Conservation (phyloP, 176 grass and related monocot genomes). For the Oryza longistaminata region DNA sequence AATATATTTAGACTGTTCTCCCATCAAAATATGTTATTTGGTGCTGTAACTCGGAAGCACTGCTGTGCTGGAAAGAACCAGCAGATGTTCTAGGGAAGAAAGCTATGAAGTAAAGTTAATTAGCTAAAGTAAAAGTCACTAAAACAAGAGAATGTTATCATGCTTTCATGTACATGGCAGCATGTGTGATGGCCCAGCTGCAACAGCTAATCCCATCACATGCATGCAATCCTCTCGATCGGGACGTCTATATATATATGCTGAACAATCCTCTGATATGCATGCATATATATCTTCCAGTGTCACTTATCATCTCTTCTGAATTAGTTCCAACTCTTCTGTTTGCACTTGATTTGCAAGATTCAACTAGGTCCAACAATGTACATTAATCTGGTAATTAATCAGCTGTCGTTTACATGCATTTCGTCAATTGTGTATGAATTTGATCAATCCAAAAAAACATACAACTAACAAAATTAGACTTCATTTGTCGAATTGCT, state of each 20-base stretch:
- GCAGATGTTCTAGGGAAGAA: background rate
- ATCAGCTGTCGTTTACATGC: background rate
- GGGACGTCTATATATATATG: background rate
- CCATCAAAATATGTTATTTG: too few relatives aligned
- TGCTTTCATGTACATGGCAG: background rate
- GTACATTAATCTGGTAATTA: background rate
- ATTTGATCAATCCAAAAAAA: background rate
- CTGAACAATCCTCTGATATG: background rate
- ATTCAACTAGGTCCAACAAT: background rate
- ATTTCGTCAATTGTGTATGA: background rate
- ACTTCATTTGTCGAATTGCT: too few relatives aligned
- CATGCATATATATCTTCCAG: background rate
- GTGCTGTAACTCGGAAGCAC: background rate
- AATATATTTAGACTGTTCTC: too few relatives aligned
- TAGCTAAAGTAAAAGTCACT: background rate
- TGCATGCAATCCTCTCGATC: background rate
- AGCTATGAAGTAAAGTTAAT: background rate
- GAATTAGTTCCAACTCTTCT: background rate
- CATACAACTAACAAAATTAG: background rate
- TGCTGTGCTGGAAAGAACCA: background rate
- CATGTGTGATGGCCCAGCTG: background rate
- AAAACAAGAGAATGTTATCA: background rate
- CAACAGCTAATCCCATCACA: background rate
- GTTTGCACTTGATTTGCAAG: too few relatives aligned
- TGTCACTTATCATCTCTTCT: background rate